These are phyloP conservation scores for Carex pumila DNA, from an alignment of 176 grass and related monocot genomes.

Conservation along the genomic window DNA sequence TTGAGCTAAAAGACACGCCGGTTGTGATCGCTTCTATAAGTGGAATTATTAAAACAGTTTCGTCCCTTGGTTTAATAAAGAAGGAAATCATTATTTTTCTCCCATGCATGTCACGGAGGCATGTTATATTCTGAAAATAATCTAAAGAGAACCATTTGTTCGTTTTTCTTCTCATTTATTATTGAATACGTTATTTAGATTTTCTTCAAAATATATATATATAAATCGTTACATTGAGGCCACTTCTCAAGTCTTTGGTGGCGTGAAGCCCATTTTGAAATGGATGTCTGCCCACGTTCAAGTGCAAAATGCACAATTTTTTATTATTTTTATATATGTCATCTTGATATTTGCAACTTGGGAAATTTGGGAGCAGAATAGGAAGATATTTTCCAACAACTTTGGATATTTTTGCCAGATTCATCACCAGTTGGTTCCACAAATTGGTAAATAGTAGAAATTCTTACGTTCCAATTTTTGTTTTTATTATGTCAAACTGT, in stretches of 20 bases:
- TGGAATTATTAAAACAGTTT: not conserved
- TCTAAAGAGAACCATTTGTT: not conserved
- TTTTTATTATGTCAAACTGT: not conserved
- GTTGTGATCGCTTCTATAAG: not conserved
- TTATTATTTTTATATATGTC: not conserved
- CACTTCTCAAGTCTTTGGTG: not conserved
- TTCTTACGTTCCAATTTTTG: not conserved
- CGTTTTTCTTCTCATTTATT: not conserved
- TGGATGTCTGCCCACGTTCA: not conserved
- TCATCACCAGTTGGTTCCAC: not conserved
- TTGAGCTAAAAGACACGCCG: not conserved
- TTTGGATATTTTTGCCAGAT: conserved; percentile 3
- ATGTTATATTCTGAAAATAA: not conserved
- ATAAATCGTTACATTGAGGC: conserved; percentile 4
- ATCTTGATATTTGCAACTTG: conserved; percentile 17
- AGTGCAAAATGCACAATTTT: not conserved
- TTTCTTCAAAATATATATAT: not conserved
- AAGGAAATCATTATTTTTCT: not conserved
- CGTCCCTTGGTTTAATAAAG: not conserved
- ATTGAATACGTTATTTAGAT: not conserved
- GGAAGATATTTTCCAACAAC: conserved; percentile 12
- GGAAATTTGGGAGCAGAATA: conserved; percentile 4
- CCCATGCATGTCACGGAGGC: not conserved
- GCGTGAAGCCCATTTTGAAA: conserved; percentile 16
- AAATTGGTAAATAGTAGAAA: not conserved